Percentiles rank a stretch among this genome's conserved stretches.
These are phyloP conservation scores for Penicillium canariense DNA, from an alignment of 495 filamentous ascomycete species.

Conservation along the genomic window DNA sequence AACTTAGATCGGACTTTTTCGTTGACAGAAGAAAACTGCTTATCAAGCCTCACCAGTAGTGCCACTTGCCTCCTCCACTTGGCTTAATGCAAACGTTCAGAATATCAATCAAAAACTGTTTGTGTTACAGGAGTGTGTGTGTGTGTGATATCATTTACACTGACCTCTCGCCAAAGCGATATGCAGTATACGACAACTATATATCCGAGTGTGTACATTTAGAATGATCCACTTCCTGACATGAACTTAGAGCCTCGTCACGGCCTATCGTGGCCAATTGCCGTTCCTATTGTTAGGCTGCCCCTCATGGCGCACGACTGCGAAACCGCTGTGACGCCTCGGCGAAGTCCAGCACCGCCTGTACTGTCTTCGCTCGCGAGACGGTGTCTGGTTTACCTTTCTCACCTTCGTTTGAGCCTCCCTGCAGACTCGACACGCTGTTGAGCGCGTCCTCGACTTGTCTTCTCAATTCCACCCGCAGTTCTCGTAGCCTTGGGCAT, in stretches of 20 bases:
- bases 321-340: conserved; percentile 31
- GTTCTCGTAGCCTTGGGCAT: conserved; percentile 9
- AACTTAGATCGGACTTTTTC: too few relatives aligned
- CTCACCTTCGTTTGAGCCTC: conserved; percentile 25
- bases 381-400: too few relatives aligned
- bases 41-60: too few relatives aligned
- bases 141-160: too few relatives aligned
- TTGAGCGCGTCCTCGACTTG: conserved; percentile 23
- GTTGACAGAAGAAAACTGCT: too few relatives aligned
- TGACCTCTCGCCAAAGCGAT: not conserved
- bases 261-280: conserved; percentile 25
- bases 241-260: conserved; percentile 23
- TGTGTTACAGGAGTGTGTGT: too few relatives aligned
- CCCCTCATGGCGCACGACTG: conserved; percentile 29
- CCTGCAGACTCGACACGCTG: conserved; percentile 25
- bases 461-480: conserved; percentile 14
- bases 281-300: conserved; percentile 25
- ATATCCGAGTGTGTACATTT: conserved; percentile 16
- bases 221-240: conserved; percentile 12
- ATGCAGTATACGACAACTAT: conserved; percentile 7
- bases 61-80: too few relatives aligned
- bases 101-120: too few relatives aligned
- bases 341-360: conserved; percentile 29
- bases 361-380: conserved; percentile 20
- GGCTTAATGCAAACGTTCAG: too few relatives aligned